phyloP scores from a whole-genome alignment of 2,329 filamentous ascomycete species.

The Raffaelea arxii region DNA sequence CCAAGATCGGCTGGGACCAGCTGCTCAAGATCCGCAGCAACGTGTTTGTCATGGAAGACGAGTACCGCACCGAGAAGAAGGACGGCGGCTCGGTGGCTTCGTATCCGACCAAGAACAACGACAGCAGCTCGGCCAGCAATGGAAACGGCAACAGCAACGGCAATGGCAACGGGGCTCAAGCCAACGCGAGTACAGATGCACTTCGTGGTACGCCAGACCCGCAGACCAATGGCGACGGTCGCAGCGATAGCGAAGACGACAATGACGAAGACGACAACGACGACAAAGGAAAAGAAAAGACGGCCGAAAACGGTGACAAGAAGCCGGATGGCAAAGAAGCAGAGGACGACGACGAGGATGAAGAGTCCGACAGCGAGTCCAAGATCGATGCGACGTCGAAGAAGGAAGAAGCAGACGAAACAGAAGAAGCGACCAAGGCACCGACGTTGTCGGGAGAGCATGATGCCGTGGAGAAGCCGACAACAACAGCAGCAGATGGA shows the following conservation, averaged over 20 bases:
- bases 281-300: slow-evolving; percentile 16
- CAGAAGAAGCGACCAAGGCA: background rate
- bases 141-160: slow-evolving; percentile 45
- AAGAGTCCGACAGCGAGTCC: slow-evolving; percentile 17
- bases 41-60: slow-evolving; percentile 99
- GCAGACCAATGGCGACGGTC: slow-evolving; percentile 36
- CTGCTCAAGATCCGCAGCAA: slow-evolving; percentile 89
- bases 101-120: slow-evolving; percentile 20
- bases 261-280: slow-evolving; percentile 11
- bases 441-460: slow-evolving; percentile 21
- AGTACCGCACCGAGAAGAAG: slow-evolving; percentile 84
- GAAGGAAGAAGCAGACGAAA: slow-evolving; percentile 11
- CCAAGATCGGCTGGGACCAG: slow-evolving; percentile 96
- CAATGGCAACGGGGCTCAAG: slow-evolving; percentile 22
- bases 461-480: slow-evolving; percentile 59
- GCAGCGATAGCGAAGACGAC: slow-evolving; percentile 18
- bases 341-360: slow-evolving; percentile 23
- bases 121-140: too few relatives aligned
- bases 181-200: slow-evolving; percentile 71
- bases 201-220: slow-evolving; percentile 61
- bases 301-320: background rate
- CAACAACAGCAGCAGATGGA: slow-evolving; percentile 66
- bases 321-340: slow-evolving; percentile 22
- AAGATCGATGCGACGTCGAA: slow-evolving; percentile 17
- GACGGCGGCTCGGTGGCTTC: slow-evolving; percentile 38